phyloP scores from a whole-genome alignment of 2,329 filamentous ascomycete species.

The Calonectria crousiana region DNA sequence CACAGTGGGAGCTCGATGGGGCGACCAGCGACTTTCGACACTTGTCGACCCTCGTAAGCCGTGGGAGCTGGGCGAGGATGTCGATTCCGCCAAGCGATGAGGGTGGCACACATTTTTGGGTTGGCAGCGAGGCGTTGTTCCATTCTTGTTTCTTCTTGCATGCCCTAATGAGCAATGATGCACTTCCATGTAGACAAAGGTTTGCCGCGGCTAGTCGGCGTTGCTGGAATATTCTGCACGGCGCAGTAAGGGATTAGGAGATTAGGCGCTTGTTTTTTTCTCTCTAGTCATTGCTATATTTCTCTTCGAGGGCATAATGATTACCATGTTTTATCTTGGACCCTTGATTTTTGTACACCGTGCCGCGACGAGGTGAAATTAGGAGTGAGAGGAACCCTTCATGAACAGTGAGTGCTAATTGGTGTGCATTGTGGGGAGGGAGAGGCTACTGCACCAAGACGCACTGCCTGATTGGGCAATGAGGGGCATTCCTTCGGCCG shows the following conservation, averaged over 20 bases:
- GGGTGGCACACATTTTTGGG: slow-evolving; percentile 4
- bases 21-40: slow-evolving; percentile 67
- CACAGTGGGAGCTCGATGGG: slow-evolving; percentile 73
- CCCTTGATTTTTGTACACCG: not conserved
- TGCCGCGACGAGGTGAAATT: not conserved
- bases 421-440: not conserved
- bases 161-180: slow-evolving; percentile 44
- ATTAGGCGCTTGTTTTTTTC: slow-evolving; percentile 19
- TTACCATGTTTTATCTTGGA: slow-evolving; percentile 15
- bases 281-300: slow-evolving; percentile 4
- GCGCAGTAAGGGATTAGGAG: slow-evolving; percentile 28
- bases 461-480: not conserved
- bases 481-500: not conserved
- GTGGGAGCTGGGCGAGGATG: slow-evolving; percentile 65
- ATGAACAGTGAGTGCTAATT: not conserved
- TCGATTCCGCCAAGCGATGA: slow-evolving; percentile 55
- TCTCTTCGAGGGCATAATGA: slow-evolving; percentile 21
- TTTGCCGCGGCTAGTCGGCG: slow-evolving; percentile 35
- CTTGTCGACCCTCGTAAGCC: slow-evolving; percentile 68
- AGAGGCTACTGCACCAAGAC: not conserved
- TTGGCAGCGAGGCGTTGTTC: slow-evolving; percentile 40
- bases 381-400: not conserved
- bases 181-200: slow-evolving; percentile 40
- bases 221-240: slow-evolving; percentile 39
- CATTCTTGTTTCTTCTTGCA: slow-evolving; percentile 37